Evolutionary conservation across 495 filamentous ascomycete genomes (phyloP), one percentile per base, ranked within the genome.

Genomic region (Lentithecium fluviatile): DNA sequence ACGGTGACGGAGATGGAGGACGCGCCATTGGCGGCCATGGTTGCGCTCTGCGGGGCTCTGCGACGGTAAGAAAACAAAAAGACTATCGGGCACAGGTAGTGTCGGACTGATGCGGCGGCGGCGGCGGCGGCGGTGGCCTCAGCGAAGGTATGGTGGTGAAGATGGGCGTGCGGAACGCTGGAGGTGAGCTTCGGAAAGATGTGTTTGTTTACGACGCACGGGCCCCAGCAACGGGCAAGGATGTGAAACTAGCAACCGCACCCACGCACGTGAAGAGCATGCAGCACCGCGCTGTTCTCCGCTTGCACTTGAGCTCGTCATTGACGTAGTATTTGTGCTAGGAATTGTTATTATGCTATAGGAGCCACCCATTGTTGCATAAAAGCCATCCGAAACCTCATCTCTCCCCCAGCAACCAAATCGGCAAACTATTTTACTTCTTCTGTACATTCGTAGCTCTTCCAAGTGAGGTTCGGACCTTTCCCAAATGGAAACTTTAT

Each of bases 1-100:
- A 98, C 91, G 57, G 84, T 79, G 62, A 88, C 85, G 34, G 83
- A 85, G 70, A 96, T 90, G 34, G 83, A 89, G 51, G 83, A 86
- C 52, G 87, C 83, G 73, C 82, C 82, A 64, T 80, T 80, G 66
- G 79, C 67, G 57, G 65, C 65, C 65, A 68, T 68, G 13, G 59
- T 60, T 11, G 52, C 53, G 46, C 10, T 34, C 19, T 42, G 32
- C 29, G 43, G 37, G n/a, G n/a, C n/a, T n/a, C n/a, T n/a, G n/a
- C n/a, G n/a, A n/a, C n/a, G n/a, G n/a, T n/a, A n/a, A n/a, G n/a
- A 15, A 20, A 17, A 48, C 2, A 36, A 21, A 25, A 49, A 24
- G 23, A 19, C 40, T 45, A 50, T n/a, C 25, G 15, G 43, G 15
- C 29, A 10, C 29, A 26, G 26, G 40, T 29, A 43, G 4, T 13